Evolutionary conservation across 768 basidiomycete genomes (phyloP).

Genomic region (Podaxis rugospora): DNA sequence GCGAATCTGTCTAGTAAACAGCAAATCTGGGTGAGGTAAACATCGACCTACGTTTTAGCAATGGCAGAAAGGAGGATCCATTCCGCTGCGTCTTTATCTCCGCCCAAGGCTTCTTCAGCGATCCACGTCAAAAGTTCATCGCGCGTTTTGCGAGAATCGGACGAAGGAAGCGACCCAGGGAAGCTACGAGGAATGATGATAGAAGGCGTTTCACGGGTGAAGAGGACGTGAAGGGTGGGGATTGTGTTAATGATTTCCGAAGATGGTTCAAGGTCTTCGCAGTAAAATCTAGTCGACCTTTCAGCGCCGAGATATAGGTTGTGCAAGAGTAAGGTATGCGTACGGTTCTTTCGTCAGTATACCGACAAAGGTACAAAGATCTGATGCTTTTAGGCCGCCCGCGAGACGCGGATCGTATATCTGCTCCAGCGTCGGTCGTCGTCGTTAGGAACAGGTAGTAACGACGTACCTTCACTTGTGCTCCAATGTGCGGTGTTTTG

Average conservation of each 20-base stretch:
- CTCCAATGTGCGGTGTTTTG: conserved; percentile 53
- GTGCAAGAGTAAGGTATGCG: conserved; percentile 20
- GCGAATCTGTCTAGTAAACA: conserved; percentile 1
- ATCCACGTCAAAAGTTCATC: conserved; percentile 68
- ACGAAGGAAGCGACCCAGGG: conserved; percentile 21
- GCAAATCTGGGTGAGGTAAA: neutral
- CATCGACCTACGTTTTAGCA: conserved; percentile 54
- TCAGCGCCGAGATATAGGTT: conserved; percentile 10
- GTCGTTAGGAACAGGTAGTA: neutral
- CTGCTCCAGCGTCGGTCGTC: conserved; percentile 26
- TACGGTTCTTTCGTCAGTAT: conserved; percentile 66
- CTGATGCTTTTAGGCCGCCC: conserved; percentile 52
- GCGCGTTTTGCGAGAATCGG: conserved; percentile 28
- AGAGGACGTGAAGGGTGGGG: conserved; percentile 70
- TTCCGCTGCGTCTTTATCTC: conserved; percentile 67
- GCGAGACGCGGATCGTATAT: conserved; percentile 48
- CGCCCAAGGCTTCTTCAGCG: conserved; percentile 61
- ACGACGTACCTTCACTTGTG: conserved; percentile 59
- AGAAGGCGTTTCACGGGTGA: conserved; percentile 34
- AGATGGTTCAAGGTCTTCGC: conserved; percentile 32
- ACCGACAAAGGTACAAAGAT: conserved; percentile 67
- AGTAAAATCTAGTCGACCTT: conserved; percentile 27
- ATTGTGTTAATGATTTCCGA: conserved; percentile 31
- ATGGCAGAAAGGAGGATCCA: conserved; percentile 64
- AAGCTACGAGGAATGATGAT: conserved; percentile 37